These are phyloP conservation scores for Lasiosphaeriaceae sp. DNA, from an alignment of 495 filamentous ascomycete genomes.

Conservation along the genomic window DNA sequence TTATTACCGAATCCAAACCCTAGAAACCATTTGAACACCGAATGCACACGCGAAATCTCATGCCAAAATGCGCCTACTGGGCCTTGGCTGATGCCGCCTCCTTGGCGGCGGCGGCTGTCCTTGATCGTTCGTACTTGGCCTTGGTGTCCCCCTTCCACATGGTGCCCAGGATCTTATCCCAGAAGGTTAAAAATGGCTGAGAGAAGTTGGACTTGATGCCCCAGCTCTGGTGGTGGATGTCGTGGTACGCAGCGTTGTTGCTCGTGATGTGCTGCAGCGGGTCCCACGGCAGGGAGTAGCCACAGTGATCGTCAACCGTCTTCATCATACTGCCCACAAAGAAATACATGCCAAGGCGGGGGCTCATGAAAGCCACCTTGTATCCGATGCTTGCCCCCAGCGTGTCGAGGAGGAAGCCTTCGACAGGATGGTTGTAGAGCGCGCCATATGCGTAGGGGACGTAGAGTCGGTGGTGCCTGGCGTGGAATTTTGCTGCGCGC, in stretches of 20 bases:
- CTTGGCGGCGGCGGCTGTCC: slow-evolving; percentile 32
- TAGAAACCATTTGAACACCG: not conserved
- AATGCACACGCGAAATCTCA: not conserved
- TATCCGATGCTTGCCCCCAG: slow-evolving; percentile 79
- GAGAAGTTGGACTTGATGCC: slow-evolving; percentile 82
- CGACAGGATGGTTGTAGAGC: slow-evolving; percentile 90
- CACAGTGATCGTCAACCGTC: slow-evolving; percentile 96
- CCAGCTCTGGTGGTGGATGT: slow-evolving; percentile 99
- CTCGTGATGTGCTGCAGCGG: slow-evolving; percentile 84
- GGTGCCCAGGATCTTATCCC: slow-evolving; percentile 70
- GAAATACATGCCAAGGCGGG: slow-evolving; percentile 78
- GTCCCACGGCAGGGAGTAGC: slow-evolving; percentile 92
- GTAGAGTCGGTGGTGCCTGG: slow-evolving; percentile 91
- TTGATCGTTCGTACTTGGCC: slow-evolving; percentile 39
- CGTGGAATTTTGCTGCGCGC: slow-evolving; percentile 73
- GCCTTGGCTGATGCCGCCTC: slow-evolving; percentile 18
- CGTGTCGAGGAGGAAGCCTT: slow-evolving; percentile 91
- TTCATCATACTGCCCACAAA: slow-evolving; percentile 84
- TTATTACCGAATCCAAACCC: slow-evolving; percentile 4
- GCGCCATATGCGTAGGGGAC: slow-evolving; percentile 97
- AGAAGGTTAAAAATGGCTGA: slow-evolving; percentile 84
- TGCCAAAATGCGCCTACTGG: not conserved
- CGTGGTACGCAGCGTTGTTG: slow-evolving; percentile 94
- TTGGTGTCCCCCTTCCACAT: slow-evolving; percentile 62
- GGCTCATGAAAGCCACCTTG: slow-evolving; percentile 69